Conservation (phyloP, 805 yeast species). For the Ogataea degrootiae region DNA sequence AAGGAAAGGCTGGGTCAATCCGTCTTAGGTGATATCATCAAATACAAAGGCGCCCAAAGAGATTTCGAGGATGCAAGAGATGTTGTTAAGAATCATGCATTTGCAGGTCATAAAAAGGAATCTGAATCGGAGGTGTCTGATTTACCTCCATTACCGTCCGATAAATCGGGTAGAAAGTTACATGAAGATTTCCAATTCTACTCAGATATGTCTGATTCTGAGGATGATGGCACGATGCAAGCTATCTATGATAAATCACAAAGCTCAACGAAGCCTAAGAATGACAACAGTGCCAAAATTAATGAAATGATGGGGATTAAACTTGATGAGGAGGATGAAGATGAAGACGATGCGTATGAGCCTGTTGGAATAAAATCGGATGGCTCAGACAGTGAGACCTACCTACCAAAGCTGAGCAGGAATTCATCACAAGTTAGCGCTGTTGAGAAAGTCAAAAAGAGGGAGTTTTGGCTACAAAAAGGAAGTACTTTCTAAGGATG, state of each 20-base stretch:
- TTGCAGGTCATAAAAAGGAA: conserved; percentile 8
- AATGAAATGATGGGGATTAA: conserved; percentile 24
- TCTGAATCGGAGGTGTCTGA: conserved; percentile 20
- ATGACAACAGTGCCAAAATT: conserved; percentile 8
- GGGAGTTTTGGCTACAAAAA: conserved; percentile 38
- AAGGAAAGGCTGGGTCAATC: conserved; percentile 65
- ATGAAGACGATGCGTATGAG: conserved; percentile 12
- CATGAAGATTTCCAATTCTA: conserved; percentile 37
- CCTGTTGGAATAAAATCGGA: neutral
- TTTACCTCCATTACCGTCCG: conserved; percentile 31
- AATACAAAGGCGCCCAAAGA: conserved; percentile 66
- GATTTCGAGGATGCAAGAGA: conserved; percentile 74
- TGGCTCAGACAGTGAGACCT: conserved; percentile 10
- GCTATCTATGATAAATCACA: conserved; percentile 19
- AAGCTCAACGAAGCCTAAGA: conserved; percentile 1
- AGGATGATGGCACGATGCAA: conserved; percentile 12
- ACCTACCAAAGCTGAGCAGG: conserved; percentile 1
- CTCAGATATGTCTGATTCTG: conserved; percentile 23
- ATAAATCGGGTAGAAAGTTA: conserved; percentile 31
- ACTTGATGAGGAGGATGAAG: conserved; percentile 14
- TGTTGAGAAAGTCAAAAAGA: conserved; percentile 13
- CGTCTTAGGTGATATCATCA: conserved; percentile 74
- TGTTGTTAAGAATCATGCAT: conserved; percentile 58
- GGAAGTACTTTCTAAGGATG: conserved; percentile 16
- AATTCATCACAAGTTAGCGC: conserved; percentile 1